A percentile compares a stretch with the other conserved stretches of the same genome.
Conservation (phyloP, 2,329 filamentous ascomycete genomes). For the Alternaria sp. region DNA sequence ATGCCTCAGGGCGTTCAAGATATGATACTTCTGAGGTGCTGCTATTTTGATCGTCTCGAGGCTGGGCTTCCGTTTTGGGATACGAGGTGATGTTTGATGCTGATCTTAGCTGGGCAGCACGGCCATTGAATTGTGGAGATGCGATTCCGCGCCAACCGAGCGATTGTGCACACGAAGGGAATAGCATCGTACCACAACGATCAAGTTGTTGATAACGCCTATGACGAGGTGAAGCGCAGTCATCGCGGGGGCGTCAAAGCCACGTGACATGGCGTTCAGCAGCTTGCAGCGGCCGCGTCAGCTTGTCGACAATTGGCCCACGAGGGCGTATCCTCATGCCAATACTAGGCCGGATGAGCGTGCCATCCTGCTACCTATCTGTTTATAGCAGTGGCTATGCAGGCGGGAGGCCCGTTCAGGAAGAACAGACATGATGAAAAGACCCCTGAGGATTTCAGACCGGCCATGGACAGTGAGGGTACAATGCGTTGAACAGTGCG, state of each 20-base stretch:
- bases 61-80: background rate
- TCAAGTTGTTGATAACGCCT: background rate
- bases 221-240: background rate
- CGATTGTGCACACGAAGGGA: background rate
- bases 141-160: slow-evolving; percentile 1
- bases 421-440: background rate
- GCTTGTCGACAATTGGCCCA: background rate
- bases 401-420: background rate
- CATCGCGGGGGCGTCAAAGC: background rate
- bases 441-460: background rate
- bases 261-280: slow-evolving; percentile 12
- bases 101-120: slow-evolving; percentile 5
- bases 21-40: background rate
- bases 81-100: slow-evolving; percentile 7
- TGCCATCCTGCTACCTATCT: background rate
- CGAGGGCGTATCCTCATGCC: background rate
- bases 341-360: background rate
- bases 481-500: background rate
- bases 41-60: slow-evolving; percentile 1
- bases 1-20: background rate
- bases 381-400: background rate
- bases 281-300: slow-evolving; percentile 4
- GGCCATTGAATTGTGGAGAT: slow-evolving; percentile 5
- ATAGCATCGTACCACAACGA: background rate
- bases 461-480: background rate